Evolutionary conservation across 2,329 filamentous ascomycete genomes (phyloP), one percentile per base, ranked within the genome.

Genomic region (Botrytis byssoidea): DNA sequence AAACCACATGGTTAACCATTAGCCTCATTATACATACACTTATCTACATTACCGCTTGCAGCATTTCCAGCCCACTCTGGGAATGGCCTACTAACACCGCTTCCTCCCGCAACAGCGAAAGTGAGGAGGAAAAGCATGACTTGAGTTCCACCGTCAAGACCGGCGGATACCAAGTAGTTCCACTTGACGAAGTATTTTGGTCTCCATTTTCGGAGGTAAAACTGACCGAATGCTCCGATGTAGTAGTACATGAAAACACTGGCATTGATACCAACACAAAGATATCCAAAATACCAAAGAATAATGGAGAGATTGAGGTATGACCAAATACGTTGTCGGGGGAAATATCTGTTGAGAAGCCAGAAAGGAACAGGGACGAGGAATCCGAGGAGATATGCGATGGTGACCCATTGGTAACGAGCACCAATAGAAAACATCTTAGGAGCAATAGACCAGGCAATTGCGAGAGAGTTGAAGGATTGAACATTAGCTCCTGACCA

Each of bases 91-190:
- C 73, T 71, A 18, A 74, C 76, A 18, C 81, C 79, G 73, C 74
- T 75, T 8, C 76, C 80, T 29, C 80, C 80, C 78, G 83, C 79
- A 59, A 78, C 78, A 4, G 89, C 86, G 78, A 93, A 89, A 83
- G 93, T 92, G 72, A 93, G 90, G 73, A 93, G 81, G 51, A 94
- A 87, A 0, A 91, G 91, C 55, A 87, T 87, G 20, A 93, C 81
- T 22, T 90, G 88, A 14, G 93, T 85, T 22, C 91, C 92, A 70
- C 88, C 88, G 81, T 93, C 92, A 46, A 94, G 84, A 0, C 89
- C 92, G 0, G 91, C 91, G 25, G 91, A 92, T 0, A 91, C 88
- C 79, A 93, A 86, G 80, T 93, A 94, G 83, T 94, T 94, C 84
- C 93, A 94, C 81, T 91, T 90, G 82, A 92, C 84, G 91, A 92